Evolutionary conservation across 2,329 filamentous ascomycete genomes (phyloP).

Genomic region (Fusarium papillatum): DNA sequence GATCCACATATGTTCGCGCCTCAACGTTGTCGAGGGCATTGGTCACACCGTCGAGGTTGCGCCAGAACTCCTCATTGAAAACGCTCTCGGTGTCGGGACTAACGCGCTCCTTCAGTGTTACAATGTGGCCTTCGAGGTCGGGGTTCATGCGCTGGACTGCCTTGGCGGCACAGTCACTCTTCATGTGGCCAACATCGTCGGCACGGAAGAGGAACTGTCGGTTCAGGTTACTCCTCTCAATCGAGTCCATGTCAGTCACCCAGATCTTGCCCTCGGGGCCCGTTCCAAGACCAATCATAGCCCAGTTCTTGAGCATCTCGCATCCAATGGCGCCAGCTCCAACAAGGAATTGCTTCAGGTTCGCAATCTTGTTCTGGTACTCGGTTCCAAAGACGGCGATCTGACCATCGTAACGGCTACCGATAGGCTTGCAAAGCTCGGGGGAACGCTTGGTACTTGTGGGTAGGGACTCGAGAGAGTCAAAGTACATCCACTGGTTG

Average conservation of each 20-base stretch:
- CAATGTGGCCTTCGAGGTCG: slow-evolving; percentile 88
- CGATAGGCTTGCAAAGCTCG: slow-evolving; percentile 88
- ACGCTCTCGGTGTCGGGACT: slow-evolving; percentile 92
- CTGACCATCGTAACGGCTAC: slow-evolving; percentile 94
- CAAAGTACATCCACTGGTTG: slow-evolving; percentile 96
- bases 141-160: slow-evolving; percentile 98
- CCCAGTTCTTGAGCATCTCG: slow-evolving; percentile 99
- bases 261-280: slow-evolving; percentile 91
- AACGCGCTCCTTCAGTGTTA: slow-evolving; percentile 89
- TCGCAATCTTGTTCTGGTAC: slow-evolving; percentile 93
- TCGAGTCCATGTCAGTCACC: slow-evolving; percentile 98
- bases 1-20: slow-evolving; percentile 95
- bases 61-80: slow-evolving; percentile 96
- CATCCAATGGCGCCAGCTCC: slow-evolving; percentile 98
- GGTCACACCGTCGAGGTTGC: slow-evolving; percentile 88
- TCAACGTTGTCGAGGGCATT: slow-evolving; percentile 99
- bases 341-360: slow-evolving; percentile 93
- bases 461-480: slow-evolving; percentile 96
- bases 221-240: slow-evolving; percentile 99
- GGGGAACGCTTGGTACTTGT: slow-evolving; percentile 81
- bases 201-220: slow-evolving; percentile 96
- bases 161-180: slow-evolving; percentile 93
- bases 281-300: slow-evolving; percentile 95
- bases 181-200: slow-evolving; percentile 94
- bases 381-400: slow-evolving; percentile 96